A percentile compares a stretch with the other conserved stretches of the same genome.
These are phyloP conservation scores for Penicillium corylophilum DNA, from an alignment of 2,329 filamentous ascomycete species.

Conservation along the genomic window DNA sequence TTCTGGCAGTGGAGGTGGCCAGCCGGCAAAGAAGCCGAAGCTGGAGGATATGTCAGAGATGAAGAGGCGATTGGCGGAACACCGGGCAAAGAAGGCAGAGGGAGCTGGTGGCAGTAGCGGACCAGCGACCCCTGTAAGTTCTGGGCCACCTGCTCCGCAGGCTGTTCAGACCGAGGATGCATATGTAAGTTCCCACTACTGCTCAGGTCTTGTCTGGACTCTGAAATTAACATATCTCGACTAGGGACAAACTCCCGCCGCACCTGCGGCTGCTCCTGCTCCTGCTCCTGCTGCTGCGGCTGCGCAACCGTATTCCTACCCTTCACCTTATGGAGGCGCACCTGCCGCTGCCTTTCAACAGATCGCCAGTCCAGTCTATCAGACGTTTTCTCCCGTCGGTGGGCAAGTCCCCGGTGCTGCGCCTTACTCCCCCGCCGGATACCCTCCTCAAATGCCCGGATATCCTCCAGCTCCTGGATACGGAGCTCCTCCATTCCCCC, in stretches of 20 bases:
- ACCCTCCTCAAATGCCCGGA: constrained; percentile 29
- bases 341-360: constrained; percentile 38
- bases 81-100: constrained; percentile 66
- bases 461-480: constrained; percentile 36
- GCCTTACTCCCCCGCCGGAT: constrained; percentile 33
- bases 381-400: constrained; percentile 36
- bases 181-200: constrained; percentile 55
- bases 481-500: constrained; percentile 41
- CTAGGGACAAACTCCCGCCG: constrained; percentile 33
- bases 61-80: constrained; percentile 75
- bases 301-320: constrained; percentile 37
- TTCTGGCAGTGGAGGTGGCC: constrained; percentile 56
- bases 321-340: constrained; percentile 44
- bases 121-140: constrained; percentile 56
- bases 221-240: constrained; percentile 8
- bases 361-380: constrained; percentile 39
- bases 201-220: not conserved
- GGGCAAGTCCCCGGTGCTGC: constrained; percentile 34
- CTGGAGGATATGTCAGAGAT: constrained; percentile 74
- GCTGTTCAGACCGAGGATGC: constrained; percentile 47
- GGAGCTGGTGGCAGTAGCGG: constrained; percentile 57
- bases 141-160: constrained; percentile 48
- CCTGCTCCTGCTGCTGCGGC: constrained; percentile 1
- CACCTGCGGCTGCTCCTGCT: constrained; percentile 1
- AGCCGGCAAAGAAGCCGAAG: constrained; percentile 62